These are phyloP conservation scores for Geranium brycei DNA, from an alignment of 345 rosid species.

Conservation along the genomic window DNA sequence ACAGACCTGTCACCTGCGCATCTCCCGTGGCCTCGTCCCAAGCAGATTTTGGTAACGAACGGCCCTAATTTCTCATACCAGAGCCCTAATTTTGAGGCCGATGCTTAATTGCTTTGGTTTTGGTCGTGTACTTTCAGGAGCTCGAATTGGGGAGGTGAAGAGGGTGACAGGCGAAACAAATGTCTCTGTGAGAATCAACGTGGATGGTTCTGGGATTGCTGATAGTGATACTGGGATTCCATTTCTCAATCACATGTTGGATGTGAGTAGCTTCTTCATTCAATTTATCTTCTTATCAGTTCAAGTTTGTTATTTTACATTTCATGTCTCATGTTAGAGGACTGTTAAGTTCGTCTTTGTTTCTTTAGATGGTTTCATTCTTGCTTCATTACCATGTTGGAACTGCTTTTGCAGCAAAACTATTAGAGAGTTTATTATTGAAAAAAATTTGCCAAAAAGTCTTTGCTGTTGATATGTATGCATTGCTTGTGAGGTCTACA, in stretches of 20 bases:
- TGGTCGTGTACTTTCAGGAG: constrained; percentile 13
- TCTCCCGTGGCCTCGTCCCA: constrained; percentile 13
- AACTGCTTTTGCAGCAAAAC: not conserved
- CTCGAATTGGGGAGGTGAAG: constrained; percentile 64
- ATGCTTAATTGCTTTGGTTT: not conserved
- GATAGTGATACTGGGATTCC: constrained; percentile 67
- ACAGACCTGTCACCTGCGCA: constrained; percentile 11
- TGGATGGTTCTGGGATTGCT: constrained; percentile 80
- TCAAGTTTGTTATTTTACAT: not conserved
- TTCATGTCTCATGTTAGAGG: not conserved
- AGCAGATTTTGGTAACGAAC: constrained; percentile 15
- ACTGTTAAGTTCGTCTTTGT: not conserved
- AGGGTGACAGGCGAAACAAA: constrained; percentile 81
- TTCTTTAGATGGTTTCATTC: too few relatives aligned
- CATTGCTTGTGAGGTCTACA: not conserved
- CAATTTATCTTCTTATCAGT: not conserved
- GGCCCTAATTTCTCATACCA: not conserved
- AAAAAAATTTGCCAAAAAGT: too few relatives aligned
- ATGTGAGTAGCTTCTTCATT: constrained; percentile 25
- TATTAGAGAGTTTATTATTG: not conserved
- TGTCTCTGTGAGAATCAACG: constrained; percentile 55
- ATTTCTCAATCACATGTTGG: constrained; percentile 87
- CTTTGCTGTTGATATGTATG: not conserved
- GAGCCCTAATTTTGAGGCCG: not conserved
- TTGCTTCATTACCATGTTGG: too few relatives aligned